These are phyloP conservation scores for Pythium myriotylum DNA, from an alignment of 352 stramenopile genomes.

Conservation along the genomic window DNA sequence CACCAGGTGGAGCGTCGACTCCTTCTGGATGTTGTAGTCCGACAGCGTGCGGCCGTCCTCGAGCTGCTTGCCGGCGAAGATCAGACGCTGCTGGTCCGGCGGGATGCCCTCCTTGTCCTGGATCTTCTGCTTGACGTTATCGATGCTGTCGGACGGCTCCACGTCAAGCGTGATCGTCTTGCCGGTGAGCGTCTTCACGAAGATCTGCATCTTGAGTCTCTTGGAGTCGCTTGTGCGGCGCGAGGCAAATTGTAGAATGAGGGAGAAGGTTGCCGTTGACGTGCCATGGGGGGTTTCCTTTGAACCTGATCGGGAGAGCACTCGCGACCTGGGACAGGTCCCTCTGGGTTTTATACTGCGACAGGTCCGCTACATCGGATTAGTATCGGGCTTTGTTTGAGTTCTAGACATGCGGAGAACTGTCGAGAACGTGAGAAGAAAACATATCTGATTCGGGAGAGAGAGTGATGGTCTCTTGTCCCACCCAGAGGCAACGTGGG, in stretches of 20 bases:
- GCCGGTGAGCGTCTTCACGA: constrained; percentile 92
- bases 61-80: constrained; percentile 71
- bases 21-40: constrained; percentile 48
- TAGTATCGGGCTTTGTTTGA: not conserved
- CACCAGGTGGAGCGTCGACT: constrained; percentile 81
- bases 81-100: constrained; percentile 94
- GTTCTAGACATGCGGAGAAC: not conserved
- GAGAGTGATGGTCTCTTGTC: constrained; percentile 15
- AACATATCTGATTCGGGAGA: constrained; percentile 4
- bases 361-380: not conserved
- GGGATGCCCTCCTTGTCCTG: constrained; percentile 94
- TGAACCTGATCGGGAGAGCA: constrained; percentile 12
- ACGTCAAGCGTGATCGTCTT: constrained; percentile 94
- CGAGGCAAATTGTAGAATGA: constrained; percentile 32
- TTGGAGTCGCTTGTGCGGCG: constrained; percentile 22
- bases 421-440: not conserved
- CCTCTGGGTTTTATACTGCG: constrained; percentile 4
- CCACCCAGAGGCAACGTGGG: not conserved
- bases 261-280: not conserved
- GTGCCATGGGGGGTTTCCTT: not conserved
- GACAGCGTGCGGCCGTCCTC: constrained; percentile 31
- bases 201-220: constrained; percentile 16
- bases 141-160: constrained; percentile 91
- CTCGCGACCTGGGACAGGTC: constrained; percentile 8
- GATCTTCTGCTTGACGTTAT: constrained; percentile 97